phyloP scores from a whole-genome alignment of 495 filamentous ascomycete genomes.

The Lophiotrema nucula region DNA sequence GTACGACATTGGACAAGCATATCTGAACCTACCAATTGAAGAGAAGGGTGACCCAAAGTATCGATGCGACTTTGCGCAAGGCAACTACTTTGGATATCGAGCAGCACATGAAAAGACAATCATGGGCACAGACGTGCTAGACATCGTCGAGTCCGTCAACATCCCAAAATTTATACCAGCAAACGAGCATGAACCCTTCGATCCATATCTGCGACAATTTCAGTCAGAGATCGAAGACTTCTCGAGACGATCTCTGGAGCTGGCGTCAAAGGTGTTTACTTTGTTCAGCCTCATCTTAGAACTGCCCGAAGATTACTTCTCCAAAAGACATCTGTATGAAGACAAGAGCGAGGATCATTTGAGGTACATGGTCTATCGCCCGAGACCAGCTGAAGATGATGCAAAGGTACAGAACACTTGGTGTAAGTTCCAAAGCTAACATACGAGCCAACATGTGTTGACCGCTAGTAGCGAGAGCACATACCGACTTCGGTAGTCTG shows the following conservation, averaged over 20 bases:
- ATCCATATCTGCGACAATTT: constrained; percentile 53
- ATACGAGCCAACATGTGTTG: too few species aligned
- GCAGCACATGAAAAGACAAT: constrained; percentile 46
- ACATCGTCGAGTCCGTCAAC: constrained; percentile 59
- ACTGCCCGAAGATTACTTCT: constrained; percentile 53
- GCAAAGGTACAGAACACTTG: constrained; percentile 43
- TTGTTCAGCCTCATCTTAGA: constrained; percentile 54
- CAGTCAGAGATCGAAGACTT: constrained; percentile 50
- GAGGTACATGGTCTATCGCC: constrained; percentile 56
- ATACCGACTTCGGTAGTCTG: constrained; percentile 55
- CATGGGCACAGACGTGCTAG: constrained; percentile 48
- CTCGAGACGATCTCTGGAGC: constrained; percentile 38
- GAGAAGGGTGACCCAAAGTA: constrained; percentile 53
- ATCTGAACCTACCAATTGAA: constrained; percentile 53
- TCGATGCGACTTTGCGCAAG: constrained; percentile 47
- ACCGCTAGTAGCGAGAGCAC: too few species aligned
- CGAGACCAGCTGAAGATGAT: constrained; percentile 48
- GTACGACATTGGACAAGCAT: constrained; percentile 55
- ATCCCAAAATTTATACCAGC: constrained; percentile 56
- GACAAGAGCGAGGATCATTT: constrained; percentile 48
- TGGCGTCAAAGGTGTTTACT: constrained; percentile 42
- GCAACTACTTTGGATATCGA: constrained; percentile 50
- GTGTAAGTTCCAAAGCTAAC: too few species aligned
- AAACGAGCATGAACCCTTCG: constrained; percentile 52
- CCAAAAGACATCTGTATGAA: constrained; percentile 52